Evolutionary conservation across 345 rosid genomes (phyloP).

Genomic region (Populus tremula): DNA sequence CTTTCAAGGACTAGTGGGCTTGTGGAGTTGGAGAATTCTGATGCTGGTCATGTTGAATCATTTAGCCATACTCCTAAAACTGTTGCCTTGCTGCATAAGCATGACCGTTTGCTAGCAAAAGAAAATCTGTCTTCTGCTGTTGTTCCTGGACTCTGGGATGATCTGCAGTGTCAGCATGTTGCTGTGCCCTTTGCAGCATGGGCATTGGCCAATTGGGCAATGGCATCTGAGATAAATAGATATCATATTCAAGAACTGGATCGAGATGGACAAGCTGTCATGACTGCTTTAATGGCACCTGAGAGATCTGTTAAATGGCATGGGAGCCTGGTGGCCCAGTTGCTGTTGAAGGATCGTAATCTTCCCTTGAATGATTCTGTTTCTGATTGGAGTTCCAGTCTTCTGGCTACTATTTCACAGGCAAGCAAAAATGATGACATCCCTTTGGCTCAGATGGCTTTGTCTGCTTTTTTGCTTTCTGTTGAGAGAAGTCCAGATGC

Average conservation of each 20-base stretch:
- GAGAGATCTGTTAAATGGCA: constrained; percentile 99
- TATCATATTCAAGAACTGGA: constrained; percentile 85
- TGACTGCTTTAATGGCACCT: constrained; percentile 85
- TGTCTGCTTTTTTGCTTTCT: constrained; percentile 80
- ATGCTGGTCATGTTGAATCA: constrained; percentile 29
- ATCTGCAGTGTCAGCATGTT: constrained; percentile 94
- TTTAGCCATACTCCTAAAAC: constrained; percentile 39
- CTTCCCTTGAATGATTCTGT: constrained; percentile 81
- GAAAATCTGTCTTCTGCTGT: constrained; percentile 67
- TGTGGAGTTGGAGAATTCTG: constrained; percentile 44
- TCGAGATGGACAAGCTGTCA: constrained; percentile 79
- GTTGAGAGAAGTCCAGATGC: constrained; percentile 77
- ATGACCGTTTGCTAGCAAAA: constrained; percentile 45
- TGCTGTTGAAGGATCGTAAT: constrained; percentile 77
- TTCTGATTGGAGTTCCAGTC: constrained; percentile 89
- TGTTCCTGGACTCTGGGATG: constrained; percentile 99
- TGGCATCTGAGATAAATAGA: constrained; percentile 84
- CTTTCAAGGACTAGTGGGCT: constrained; percentile 60
- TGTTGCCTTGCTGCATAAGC: constrained; percentile 52
- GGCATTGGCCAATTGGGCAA: constrained; percentile 99
- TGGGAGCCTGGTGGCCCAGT: constrained; percentile 85
- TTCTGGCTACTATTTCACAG: constrained; percentile 73
- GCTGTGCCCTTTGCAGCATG: constrained; percentile 99
- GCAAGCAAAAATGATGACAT: constrained; percentile 84
- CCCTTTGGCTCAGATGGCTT: constrained; percentile 72